Percentiles rank a stretch among this genome's conserved stretches.
phyloP scores from a whole-genome alignment of 495 filamentous ascomycete genomes.

The Tuber indicum region DNA sequence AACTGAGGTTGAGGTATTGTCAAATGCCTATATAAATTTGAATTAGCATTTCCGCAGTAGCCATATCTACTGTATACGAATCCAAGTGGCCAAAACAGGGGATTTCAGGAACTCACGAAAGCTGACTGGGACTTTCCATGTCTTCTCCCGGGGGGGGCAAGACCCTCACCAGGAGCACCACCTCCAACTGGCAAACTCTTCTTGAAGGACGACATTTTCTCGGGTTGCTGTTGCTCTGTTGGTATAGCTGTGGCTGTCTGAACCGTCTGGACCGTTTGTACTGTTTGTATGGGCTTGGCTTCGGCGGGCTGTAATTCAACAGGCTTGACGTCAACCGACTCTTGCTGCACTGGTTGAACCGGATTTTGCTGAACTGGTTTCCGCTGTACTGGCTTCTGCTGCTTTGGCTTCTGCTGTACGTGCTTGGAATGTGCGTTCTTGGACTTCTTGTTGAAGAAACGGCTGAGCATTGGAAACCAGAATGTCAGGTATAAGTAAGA shows the following conservation, averaged over 20 bases:
- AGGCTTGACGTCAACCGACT: slow-evolving; percentile 13
- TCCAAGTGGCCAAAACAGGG: not conserved
- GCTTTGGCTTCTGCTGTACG: slow-evolving; percentile 14
- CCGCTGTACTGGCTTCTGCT: slow-evolving; percentile 8
- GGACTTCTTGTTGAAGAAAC: slow-evolving; percentile 28
- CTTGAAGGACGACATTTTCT: slow-evolving; percentile 29
- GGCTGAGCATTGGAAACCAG: slow-evolving; percentile 32
- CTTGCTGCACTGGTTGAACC: slow-evolving; percentile 6
- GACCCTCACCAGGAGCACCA: slow-evolving; percentile 18
- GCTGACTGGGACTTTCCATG: slow-evolving; percentile 42
- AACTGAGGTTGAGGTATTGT: slow-evolving; percentile 97
- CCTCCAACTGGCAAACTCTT: slow-evolving; percentile 13
- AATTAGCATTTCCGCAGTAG: slow-evolving; percentile 8
- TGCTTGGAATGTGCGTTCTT: slow-evolving; percentile 14
- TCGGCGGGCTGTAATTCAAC: slow-evolving; percentile 14
- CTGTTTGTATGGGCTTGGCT: slow-evolving; percentile 13
- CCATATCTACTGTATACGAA: not conserved
- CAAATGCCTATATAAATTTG: slow-evolving; percentile 66
- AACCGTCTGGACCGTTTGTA: slow-evolving; percentile 10
- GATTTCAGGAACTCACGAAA: slow-evolving; percentile 35
- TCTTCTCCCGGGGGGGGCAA: slow-evolving; percentile 23
- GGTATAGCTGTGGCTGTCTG: not conserved
- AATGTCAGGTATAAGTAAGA: not conserved
- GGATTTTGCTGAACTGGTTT: slow-evolving; percentile 11
- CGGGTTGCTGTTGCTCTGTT: slow-evolving; percentile 4